Percentiles rank a stretch among this genome's conserved stretches.
phyloP scores from a whole-genome alignment of 1,284 basidiomycete genomes.

The Agaricales sp. region DNA sequence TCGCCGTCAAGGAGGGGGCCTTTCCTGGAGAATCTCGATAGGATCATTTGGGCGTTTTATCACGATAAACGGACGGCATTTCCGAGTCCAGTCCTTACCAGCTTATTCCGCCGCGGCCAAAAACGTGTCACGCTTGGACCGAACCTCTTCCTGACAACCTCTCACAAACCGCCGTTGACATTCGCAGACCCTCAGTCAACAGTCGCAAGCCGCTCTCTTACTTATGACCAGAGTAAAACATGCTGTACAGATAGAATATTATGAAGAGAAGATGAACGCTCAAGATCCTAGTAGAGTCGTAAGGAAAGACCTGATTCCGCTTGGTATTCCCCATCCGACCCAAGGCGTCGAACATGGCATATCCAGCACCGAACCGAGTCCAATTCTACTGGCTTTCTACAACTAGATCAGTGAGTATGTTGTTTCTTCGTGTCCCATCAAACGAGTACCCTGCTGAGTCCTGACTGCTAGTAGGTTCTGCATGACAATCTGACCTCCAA shows the following conservation, averaged over 20 bases:
- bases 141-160: no score
- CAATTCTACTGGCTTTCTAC: neutral
- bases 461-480: neutral
- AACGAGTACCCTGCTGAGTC: neutral
- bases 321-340: neutral
- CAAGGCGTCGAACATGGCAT: neutral
- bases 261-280: neutral
- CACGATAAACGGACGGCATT: no score
- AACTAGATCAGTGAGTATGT: neutral
- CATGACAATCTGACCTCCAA: neutral
- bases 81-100: no score
- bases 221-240: neutral
- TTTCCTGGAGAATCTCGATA: no score
- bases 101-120: no score
- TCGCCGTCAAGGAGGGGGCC: no score
- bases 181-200: no score
- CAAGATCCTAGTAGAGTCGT: neutral
- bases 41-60: no score
- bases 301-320: neutral
- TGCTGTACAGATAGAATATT: neutral
- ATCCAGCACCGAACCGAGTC: neutral
- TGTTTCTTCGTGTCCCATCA: neutral
- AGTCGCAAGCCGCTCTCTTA: no score
- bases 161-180: no score
- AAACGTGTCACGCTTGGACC: no score